phyloP scores from a whole-genome alignment of 768 basidiomycete species.

The Leucosporidium scottii region DNA sequence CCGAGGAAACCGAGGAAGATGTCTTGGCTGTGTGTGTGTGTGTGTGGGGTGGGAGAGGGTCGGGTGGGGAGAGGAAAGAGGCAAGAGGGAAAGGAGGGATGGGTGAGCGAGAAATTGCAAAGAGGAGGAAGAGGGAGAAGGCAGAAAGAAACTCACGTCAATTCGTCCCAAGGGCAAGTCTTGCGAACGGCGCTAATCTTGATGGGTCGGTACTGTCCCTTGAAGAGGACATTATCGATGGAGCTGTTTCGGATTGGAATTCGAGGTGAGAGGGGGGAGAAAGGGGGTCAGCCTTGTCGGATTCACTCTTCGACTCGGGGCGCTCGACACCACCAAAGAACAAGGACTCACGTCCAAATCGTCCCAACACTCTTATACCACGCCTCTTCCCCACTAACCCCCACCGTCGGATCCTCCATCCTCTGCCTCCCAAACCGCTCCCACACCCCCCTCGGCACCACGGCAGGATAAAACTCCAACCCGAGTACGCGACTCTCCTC shows the following conservation, averaged over 20 bases:
- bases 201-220: conserved; percentile 9
- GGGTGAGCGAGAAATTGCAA: no score
- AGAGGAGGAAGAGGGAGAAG: background rate
- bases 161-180: conserved; percentile 8
- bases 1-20: conserved; percentile 24
- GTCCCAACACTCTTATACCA: background rate
- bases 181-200: conserved; percentile 5
- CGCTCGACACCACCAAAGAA: no score
- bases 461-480: no score
- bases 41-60: background rate
- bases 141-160: background rate
- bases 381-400: background rate
- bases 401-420: background rate
- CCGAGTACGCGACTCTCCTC: no score
- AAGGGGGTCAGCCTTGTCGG: background rate
- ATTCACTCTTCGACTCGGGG: no score
- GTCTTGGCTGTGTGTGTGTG: background rate
- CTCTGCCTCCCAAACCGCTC: background rate
- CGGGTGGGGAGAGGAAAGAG: background rate
- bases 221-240: conserved; percentile 19
- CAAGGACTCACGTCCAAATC: conserved; percentile 20
- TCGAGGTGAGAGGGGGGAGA: no score
- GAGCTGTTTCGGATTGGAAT: background rate
- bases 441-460: no score
- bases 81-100: no score